A percentile compares a stretch with the other conserved stretches of the same genome.
phyloP scores from a whole-genome alignment of 352 stramenopile species.

The Pythium phragmiticola region DNA sequence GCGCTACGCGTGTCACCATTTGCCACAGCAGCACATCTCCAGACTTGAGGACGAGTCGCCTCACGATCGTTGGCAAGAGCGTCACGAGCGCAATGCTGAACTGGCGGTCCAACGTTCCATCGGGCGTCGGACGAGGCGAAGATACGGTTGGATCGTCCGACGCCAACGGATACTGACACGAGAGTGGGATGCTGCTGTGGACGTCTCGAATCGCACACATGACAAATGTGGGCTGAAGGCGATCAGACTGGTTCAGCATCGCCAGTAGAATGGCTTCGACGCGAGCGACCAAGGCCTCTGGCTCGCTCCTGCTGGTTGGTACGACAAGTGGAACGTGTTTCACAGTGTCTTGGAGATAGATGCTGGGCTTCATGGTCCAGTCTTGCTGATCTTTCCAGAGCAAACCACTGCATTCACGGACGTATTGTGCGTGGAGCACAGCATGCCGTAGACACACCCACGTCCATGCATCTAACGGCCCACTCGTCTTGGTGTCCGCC shows the following conservation, averaged over 20 bases:
- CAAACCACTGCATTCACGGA: background rate
- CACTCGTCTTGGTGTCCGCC: background rate
- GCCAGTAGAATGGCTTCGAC: constrained; percentile 13
- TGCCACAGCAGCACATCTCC: constrained; percentile 30
- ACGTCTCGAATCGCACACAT: background rate
- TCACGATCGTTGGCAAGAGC: constrained; percentile 35
- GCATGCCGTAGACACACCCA: constrained; percentile 14
- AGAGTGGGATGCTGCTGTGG: constrained; percentile 4
- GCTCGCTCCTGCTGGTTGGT: background rate
- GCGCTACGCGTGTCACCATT: constrained; percentile 33
- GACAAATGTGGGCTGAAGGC: background rate
- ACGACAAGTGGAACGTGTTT: background rate
- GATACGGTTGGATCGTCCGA: too few species aligned
- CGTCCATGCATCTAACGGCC: constrained; percentile 1
- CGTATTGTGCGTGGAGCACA: constrained; percentile 8
- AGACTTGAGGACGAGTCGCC: background rate
- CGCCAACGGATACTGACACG: background rate
- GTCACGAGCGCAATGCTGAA: constrained; percentile 48
- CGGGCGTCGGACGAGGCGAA: background rate
- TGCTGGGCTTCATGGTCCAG: background rate
- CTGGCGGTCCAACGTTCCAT: constrained; percentile 41
- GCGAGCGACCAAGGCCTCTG: constrained; percentile 10
- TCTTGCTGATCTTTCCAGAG: background rate
- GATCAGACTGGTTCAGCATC: background rate
- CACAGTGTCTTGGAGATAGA: background rate